Evolutionary conservation across 2,329 filamentous ascomycete genomes (phyloP).

Genomic region (Talaromyces rugulosus): DNA sequence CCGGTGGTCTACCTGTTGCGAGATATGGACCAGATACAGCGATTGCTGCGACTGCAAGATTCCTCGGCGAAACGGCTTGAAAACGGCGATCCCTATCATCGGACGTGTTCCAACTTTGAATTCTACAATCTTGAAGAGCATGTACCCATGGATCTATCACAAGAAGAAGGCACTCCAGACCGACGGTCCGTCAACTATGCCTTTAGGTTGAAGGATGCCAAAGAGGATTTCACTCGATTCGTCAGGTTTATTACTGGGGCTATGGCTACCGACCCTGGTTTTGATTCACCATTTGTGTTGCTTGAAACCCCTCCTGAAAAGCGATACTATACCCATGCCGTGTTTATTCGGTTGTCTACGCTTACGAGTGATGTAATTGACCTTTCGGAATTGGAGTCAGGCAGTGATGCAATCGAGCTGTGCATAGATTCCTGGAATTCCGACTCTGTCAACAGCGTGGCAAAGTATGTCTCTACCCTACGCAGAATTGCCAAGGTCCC

Average conservation of each 20-base stretch:
- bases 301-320: constrained; percentile 56
- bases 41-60: constrained; percentile 41
- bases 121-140: constrained; percentile 48
- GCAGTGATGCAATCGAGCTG: constrained; percentile 57
- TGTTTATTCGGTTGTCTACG: constrained; percentile 35
- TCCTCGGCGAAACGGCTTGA: constrained; percentile 40
- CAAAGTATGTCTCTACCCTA: constrained; percentile 54
- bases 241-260: constrained; percentile 56
- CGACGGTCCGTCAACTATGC: constrained; percentile 44
- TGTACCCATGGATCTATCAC: constrained; percentile 21
- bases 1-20: constrained; percentile 40
- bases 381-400: constrained; percentile 53
- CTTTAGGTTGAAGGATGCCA: constrained; percentile 50
- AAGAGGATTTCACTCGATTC: constrained; percentile 58
- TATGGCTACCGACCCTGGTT: constrained; percentile 48
- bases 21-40: constrained; percentile 37
- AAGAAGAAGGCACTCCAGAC: constrained; percentile 37
- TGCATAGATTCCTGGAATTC: constrained; percentile 56
- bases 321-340: constrained; percentile 45
- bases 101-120: constrained; percentile 45
- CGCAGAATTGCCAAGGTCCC: constrained; percentile 54
- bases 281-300: constrained; percentile 59
- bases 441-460: constrained; percentile 47
- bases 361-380: constrained; percentile 33
- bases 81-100: constrained; percentile 42